A percentile compares a stretch with the other conserved stretches of the same genome.
These are phyloP conservation scores for Jackrogersella multiformis DNA, from an alignment of 495 filamentous ascomycete species.

Conservation along the genomic window DNA sequence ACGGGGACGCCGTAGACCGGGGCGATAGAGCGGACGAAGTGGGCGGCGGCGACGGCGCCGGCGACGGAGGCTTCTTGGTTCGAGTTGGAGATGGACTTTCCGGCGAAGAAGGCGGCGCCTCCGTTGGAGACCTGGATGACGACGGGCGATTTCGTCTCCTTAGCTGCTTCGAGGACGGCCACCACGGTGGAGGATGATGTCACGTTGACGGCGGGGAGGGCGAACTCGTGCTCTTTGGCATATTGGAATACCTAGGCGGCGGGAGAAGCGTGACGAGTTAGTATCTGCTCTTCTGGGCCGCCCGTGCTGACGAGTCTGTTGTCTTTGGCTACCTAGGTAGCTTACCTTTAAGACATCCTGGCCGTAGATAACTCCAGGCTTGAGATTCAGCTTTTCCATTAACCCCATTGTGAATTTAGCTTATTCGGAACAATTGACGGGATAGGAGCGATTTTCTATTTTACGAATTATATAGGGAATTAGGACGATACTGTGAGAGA, in stretches of 20 bases:
- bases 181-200: slow-evolving; percentile 92
- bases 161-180: slow-evolving; percentile 89
- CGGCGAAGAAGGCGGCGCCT: slow-evolving; percentile 92
- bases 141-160: slow-evolving; percentile 86
- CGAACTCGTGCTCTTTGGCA: slow-evolving; percentile 82
- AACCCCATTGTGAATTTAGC: slow-evolving; percentile 35
- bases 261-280: slow-evolving; percentile 1
- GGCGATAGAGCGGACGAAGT: slow-evolving; percentile 91
- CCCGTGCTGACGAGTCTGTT: background rate
- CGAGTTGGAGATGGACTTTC: slow-evolving; percentile 89
- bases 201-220: slow-evolving; percentile 94
- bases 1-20: slow-evolving; percentile 90
- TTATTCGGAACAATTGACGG: slow-evolving; percentile 1
- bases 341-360: slow-evolving; percentile 73
- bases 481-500: slow-evolving; percentile 1
- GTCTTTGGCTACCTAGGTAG: slow-evolving; percentile 40
- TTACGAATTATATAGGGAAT: background rate
- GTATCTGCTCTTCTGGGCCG: background rate
- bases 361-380: slow-evolving; percentile 86
- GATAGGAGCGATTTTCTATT: background rate
- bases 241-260: slow-evolving; percentile 74
- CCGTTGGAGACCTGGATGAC: slow-evolving; percentile 93
- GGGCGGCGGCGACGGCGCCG: slow-evolving; percentile 86
- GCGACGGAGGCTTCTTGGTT: slow-evolving; percentile 89
- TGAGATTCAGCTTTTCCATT: slow-evolving; percentile 67